Evolutionary conservation across 768 basidiomycete genomes (phyloP).

Genomic region (Lactifluus hygrophoroides): DNA sequence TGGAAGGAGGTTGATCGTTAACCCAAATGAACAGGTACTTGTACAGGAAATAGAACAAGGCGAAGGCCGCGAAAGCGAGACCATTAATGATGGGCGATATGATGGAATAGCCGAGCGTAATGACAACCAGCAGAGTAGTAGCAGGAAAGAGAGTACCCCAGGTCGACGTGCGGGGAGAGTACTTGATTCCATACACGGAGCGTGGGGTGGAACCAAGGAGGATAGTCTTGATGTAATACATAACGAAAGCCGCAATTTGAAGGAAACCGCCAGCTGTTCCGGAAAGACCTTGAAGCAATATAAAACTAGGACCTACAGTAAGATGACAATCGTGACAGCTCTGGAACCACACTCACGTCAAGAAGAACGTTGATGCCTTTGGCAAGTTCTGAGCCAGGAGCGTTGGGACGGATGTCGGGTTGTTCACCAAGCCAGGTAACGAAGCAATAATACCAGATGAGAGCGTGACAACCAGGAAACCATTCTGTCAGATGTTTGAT

Average conservation of each 20-base stretch:
- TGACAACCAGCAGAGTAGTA: constrained; percentile 72
- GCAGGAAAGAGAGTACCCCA: constrained; percentile 74
- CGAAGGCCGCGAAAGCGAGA: constrained; percentile 73
- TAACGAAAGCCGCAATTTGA: constrained; percentile 56
- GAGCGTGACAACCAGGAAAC: constrained; percentile 86
- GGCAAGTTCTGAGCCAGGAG: constrained; percentile 80
- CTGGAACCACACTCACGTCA: constrained; percentile 45
- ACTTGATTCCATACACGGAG: constrained; percentile 78
- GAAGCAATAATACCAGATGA: constrained; percentile 77
- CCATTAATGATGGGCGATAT: constrained; percentile 94
- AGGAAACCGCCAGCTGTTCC: constrained; percentile 76
- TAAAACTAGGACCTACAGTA: constrained; percentile 38
- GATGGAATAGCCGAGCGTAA: constrained; percentile 74
- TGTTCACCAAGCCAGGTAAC: constrained; percentile 48
- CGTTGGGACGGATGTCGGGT: constrained; percentile 61
- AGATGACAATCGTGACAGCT: not conserved
- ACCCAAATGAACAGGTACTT: constrained; percentile 43
- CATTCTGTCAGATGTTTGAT: constrained; percentile 47
- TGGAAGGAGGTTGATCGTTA: constrained; percentile 55
- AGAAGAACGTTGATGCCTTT: constrained; percentile 79
- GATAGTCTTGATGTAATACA: constrained; percentile 88
- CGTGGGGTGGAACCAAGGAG: constrained; percentile 85
- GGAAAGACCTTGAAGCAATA: constrained; percentile 72
- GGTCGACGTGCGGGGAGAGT: constrained; percentile 50
- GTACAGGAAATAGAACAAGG: constrained; percentile 74